A percentile compares a stretch with the other conserved stretches of the same genome.
Evolutionary conservation across 306 rosid species (phyloP).

Genomic region (Quercus engelmannii): DNA sequence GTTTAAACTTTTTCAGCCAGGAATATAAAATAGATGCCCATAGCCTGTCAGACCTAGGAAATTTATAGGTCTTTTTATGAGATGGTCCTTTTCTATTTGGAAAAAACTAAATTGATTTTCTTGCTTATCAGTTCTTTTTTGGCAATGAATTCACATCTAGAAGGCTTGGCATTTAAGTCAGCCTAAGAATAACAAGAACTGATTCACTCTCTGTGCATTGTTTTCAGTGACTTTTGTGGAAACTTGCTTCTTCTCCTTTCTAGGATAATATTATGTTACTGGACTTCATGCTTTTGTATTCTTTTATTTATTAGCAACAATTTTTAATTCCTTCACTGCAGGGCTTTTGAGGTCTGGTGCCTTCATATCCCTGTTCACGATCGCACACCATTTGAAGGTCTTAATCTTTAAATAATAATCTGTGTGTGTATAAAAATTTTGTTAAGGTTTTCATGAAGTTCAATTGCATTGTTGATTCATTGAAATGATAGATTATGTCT

Average conservation of each 20-base stretch:
- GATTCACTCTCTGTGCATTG: not conserved
- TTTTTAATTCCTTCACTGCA: constrained; percentile 27
- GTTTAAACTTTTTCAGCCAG: not conserved
- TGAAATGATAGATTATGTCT: no score
- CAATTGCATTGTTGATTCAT: no score
- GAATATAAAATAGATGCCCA: not conserved
- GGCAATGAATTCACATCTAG: not conserved
- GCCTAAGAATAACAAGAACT: no score
- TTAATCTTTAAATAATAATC: not conserved
- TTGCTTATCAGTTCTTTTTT: not conserved
- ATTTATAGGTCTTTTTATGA: not conserved
- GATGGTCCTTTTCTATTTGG: not conserved
- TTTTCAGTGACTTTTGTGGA: not conserved
- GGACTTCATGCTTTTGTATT: not conserved
- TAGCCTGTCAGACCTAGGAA: not conserved
- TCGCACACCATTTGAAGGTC: constrained; percentile 92
- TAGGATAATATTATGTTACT: not conserved
- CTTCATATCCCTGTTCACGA: constrained; percentile 81
- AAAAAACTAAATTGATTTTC: not conserved
- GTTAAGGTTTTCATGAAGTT: constrained; percentile 15
- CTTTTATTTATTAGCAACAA: not conserved
- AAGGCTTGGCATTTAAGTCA: not conserved
- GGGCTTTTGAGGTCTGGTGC: constrained; percentile 92
- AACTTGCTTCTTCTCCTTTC: constrained; percentile 4
- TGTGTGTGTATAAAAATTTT: constrained; percentile 11